Percentiles rank a stretch among this genome's conserved stretches.
These are phyloP conservation scores for Flaveria brownii DNA, from an alignment of 129 eudicot species.

Conservation along the genomic window DNA sequence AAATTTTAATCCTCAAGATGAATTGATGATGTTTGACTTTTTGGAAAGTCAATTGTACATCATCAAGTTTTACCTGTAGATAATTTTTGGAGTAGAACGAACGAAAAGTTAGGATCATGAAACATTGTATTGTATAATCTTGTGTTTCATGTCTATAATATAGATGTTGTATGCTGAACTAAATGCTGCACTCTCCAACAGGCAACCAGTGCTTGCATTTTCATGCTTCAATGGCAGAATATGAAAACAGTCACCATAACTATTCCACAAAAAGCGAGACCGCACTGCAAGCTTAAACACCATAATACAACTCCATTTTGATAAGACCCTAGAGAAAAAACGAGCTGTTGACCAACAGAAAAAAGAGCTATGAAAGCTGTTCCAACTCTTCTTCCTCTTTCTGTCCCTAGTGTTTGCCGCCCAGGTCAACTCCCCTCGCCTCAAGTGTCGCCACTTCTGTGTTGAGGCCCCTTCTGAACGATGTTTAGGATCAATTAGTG, in stretches of 20 bases:
- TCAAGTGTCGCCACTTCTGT: conserved; percentile 62
- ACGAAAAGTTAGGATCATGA: background rate
- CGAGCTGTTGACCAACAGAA: conserved; percentile 61
- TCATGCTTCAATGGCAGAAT: conserved; percentile 61
- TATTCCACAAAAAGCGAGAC: conserved; percentile 45
- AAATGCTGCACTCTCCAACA: background rate
- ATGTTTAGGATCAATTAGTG: too few relatives aligned
- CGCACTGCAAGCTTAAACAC: conserved; percentile 61
- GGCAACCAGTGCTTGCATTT: background rate
- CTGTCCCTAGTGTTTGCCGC: conserved; percentile 44
- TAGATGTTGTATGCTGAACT: background rate
- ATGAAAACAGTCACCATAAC: conserved; percentile 39
- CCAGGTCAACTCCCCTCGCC: conserved; percentile 40
- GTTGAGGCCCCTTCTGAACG: too few relatives aligned
- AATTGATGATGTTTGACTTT: background rate
- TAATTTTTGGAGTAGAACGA: background rate
- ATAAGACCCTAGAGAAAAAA: conserved; percentile 75
- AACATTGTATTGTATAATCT: too few relatives aligned
- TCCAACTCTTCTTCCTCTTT: conserved; percentile 64
- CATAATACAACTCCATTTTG: conserved; percentile 74
- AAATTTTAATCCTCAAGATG: background rate
- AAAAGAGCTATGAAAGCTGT: conserved; percentile 62
- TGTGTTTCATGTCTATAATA: background rate
- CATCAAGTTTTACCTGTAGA: background rate
- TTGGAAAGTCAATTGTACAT: background rate